Conservation (phyloP, 306 rosid species). For the Potentilla sterilis region DNA sequence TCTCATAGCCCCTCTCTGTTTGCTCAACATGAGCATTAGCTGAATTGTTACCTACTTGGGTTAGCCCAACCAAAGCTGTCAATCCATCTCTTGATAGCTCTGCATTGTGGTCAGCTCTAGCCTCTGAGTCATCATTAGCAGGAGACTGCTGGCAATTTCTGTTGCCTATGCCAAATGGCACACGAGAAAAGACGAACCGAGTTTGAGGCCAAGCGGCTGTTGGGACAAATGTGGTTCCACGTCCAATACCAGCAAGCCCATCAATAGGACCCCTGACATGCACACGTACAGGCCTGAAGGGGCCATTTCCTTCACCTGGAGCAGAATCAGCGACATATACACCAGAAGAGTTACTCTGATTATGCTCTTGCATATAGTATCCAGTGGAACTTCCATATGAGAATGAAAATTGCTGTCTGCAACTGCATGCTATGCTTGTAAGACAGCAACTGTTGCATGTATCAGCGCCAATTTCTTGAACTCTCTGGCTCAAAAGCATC, state of each 20-base stretch:
- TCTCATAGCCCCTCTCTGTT: slow-evolving; percentile 73
- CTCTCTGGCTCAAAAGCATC: slow-evolving; percentile 99
- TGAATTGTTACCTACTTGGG: slow-evolving; percentile 67
- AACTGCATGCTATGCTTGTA: slow-evolving; percentile 67
- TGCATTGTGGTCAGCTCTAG: slow-evolving; percentile 72
- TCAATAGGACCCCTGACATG: slow-evolving; percentile 92
- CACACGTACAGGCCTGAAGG: slow-evolving; percentile 72
- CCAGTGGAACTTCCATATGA: slow-evolving; percentile 60
- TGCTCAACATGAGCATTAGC: slow-evolving; percentile 62
- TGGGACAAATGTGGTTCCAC: slow-evolving; percentile 87
- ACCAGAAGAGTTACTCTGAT: slow-evolving; percentile 62
- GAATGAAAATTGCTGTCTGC: slow-evolving; percentile 76
- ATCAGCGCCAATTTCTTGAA: slow-evolving; percentile 90
- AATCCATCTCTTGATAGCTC: slow-evolving; percentile 91
- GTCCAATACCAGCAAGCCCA: slow-evolving; percentile 98
- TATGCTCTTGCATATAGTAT: slow-evolving; percentile 75
- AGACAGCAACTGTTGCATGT: slow-evolving; percentile 91
- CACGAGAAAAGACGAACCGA: slow-evolving; percentile 93
- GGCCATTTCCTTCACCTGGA: slow-evolving; percentile 69
- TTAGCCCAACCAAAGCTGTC: slow-evolving; percentile 92
- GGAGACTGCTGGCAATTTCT: slow-evolving; percentile 78
- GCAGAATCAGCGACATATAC: slow-evolving; percentile 83
- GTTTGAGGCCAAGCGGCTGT: slow-evolving; percentile 84
- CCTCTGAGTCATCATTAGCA: slow-evolving; percentile 90
- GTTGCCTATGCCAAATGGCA: slow-evolving; percentile 82